Evolutionary conservation across 139 green algal genomes (phyloP).

Genomic region (Tetradesmus lagerheimii): DNA sequence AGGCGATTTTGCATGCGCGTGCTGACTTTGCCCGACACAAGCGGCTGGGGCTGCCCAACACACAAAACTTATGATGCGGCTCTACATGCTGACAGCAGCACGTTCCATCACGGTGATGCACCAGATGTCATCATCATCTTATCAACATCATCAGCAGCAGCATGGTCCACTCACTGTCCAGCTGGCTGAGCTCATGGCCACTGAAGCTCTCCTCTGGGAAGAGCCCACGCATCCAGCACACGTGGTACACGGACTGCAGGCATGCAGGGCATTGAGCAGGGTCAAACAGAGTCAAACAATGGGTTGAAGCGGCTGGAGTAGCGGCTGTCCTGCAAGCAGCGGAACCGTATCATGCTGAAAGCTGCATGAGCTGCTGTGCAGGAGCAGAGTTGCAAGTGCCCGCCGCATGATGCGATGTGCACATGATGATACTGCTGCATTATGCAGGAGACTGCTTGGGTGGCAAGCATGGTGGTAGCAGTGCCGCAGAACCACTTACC

Average conservation of each 20-base stretch:
- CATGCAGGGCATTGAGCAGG: background rate
- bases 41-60: too few species aligned
- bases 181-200: conserved; percentile 66
- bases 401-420: background rate
- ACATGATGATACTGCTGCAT: background rate
- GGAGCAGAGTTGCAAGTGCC: background rate
- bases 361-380: background rate
- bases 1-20: background rate
- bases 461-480: too few species aligned
- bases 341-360: background rate
- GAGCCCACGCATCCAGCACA: conserved; percentile 76
- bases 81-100: too few species aligned
- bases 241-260: conserved; percentile 71
- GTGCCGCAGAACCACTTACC: conserved; percentile 58
- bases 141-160: background rate
- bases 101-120: too few species aligned
- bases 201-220: conserved; percentile 77
- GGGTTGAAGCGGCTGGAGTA: background rate
- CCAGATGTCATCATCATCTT: too few species aligned
- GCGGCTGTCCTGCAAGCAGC: background rate
- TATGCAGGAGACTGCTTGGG: background rate
- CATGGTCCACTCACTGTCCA: conserved; percentile 55
- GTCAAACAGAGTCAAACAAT: background rate
- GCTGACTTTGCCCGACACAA: too few species aligned
- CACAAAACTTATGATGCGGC: too few species aligned